Base-by-base conservation (phyloP, 257 asterid species). In the Solanum acaule region DNA sequence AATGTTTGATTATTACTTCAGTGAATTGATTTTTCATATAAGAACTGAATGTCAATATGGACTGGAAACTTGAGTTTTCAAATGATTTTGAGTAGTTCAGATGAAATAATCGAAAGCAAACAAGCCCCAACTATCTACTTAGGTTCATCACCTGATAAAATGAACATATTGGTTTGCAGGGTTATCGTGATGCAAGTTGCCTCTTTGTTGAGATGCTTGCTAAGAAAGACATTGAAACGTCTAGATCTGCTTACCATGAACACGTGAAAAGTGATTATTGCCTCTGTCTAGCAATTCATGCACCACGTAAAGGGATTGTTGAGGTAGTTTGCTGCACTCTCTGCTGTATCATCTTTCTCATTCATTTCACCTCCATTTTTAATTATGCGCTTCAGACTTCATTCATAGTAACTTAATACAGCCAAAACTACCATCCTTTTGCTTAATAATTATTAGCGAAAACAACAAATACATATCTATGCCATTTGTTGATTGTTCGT, bases 181-280 rank as follows among this genome's bases (percentile, higher is more conserved):
- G 99, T 86, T 97, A 97, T 91, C 99, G 99, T 67, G 99, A 97
- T 91, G 99, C 99, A 65, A 94, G 94, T 91, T 96, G 99, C 93
- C 92, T 97, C 68, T 96, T 97, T 44, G 96, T 97, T 46, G 99
- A 97, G 98, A 92, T 97, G 98, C 96, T 96, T 42, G 96, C 93
- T 86, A 89, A 88, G 73, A 95, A 95, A 91, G 92, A 93, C 89
- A 65, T 90, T 65, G 88, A 93, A 68, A 67, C 93, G 9, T 76
- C 92, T 49, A 86, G 83, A 65, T 82, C 95, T 86, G 73, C 91
- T 71, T 75, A 85, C 86, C 38, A 86, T 84, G 98, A 91, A 75
- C 89, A 91, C 37, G 85, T 91, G 44, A 97, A 96, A 92, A 94
- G 94, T 89, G 98, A 97, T 92, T 96, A 95, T 87, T 94, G 94